Conservation (phyloP, 495 filamentous ascomycete genomes). For the Beverwykella pulmonaria region DNA sequence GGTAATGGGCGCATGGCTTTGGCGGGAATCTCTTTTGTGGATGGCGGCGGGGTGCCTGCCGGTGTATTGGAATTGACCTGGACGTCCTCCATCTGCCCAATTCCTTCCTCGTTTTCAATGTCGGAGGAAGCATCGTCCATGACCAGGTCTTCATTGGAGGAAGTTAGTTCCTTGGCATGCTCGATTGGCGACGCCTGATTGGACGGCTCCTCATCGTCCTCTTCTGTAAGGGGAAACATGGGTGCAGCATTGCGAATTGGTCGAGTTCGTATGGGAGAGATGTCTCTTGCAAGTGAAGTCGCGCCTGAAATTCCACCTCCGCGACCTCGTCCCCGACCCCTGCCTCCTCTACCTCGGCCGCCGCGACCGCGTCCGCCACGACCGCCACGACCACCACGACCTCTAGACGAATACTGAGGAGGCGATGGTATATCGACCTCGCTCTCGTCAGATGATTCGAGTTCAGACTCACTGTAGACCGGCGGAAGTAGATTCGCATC, state of each 20-base stretch:
- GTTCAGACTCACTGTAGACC: neutral
- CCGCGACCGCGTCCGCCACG: constrained; percentile 24
- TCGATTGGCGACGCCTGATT: constrained; percentile 26
- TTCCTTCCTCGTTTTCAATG: neutral
- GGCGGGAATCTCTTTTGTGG: neutral
- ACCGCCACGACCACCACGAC: constrained; percentile 11
- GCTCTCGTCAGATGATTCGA: constrained; percentile 11
- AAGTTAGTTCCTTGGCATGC: constrained; percentile 25
- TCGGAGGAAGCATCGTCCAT: constrained; percentile 5
- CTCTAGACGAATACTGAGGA: neutral
- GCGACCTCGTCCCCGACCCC: constrained; percentile 24
- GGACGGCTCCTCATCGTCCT: constrained; percentile 30
- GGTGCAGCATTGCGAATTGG: constrained; percentile 31
- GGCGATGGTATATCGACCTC: constrained; percentile 1
- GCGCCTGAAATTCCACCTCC: constrained; percentile 6
- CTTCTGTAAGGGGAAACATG: constrained; percentile 33
- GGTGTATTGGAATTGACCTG: constrained; percentile 6
- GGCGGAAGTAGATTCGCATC: neutral
- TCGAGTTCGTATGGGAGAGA: constrained; percentile 22
- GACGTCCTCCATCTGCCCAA: neutral
- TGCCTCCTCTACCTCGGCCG: constrained; percentile 16
- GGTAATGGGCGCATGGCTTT: neutral
- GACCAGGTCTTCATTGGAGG: constrained; percentile 11
- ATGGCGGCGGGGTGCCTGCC: constrained; percentile 17
- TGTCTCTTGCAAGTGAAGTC: neutral